phyloP scores from a whole-genome alignment of 805 yeast genomes.

The Candida arabinofermentans region DNA sequence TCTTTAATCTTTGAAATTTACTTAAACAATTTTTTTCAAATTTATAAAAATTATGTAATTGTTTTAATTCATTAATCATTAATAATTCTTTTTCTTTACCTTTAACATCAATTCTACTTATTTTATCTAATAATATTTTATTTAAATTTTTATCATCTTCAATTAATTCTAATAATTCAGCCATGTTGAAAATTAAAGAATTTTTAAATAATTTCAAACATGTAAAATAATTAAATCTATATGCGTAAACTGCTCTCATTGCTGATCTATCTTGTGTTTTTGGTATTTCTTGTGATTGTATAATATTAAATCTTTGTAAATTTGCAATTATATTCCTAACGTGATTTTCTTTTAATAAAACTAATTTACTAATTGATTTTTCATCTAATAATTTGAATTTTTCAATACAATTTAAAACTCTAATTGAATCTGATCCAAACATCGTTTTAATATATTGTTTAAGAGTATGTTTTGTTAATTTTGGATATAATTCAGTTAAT shows the following conservation, averaged over 20 bases:
- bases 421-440: conserved; percentile 61
- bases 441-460: conserved; percentile 58
- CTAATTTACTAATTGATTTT: conserved; percentile 69
- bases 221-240: conserved; percentile 45
- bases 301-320: conserved; percentile 62
- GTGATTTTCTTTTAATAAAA: conserved; percentile 71
- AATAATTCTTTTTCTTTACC: conserved; percentile 75
- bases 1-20: conserved; percentile 50
- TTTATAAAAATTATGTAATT: conserved; percentile 56
- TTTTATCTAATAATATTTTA: conserved; percentile 66
- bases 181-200: conserved; percentile 50
- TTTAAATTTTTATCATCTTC: conserved; percentile 55
- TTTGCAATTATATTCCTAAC: conserved; percentile 68
- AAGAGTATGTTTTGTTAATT: conserved; percentile 45
- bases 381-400: conserved; percentile 75
- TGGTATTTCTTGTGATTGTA: conserved; percentile 92
- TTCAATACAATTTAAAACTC: conserved; percentile 75
- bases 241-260: conserved; percentile 77
- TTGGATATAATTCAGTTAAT: conserved; percentile 44
- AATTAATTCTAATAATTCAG: conserved; percentile 45
- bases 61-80: conserved; percentile 70
- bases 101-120: conserved; percentile 85
- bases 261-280: conserved; percentile 90
- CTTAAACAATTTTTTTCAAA: conserved; percentile 53
- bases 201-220: conserved; percentile 35